Evolutionary conservation across 805 yeast species (phyloP).

Genomic region (Candida corydali): DNA sequence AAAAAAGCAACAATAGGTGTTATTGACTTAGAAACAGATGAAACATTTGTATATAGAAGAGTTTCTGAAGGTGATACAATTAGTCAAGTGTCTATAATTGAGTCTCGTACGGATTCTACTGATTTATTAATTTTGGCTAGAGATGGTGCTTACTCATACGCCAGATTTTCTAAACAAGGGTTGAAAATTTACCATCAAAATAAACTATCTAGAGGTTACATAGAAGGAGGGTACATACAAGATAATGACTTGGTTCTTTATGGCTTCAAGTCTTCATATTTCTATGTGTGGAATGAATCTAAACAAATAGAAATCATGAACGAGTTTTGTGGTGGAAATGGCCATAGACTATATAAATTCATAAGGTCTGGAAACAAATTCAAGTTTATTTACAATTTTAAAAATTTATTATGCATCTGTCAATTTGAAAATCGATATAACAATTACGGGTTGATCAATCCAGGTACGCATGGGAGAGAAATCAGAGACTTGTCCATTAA

Average conservation of each 20-base stretch:
- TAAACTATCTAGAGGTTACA: constrained; percentile 66
- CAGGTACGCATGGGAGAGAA: constrained; percentile 91
- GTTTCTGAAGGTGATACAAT: constrained; percentile 65
- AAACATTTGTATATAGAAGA: constrained; percentile 36
- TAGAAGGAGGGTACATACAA: constrained; percentile 66
- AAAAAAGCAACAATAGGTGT: constrained; percentile 64
- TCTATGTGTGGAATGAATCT: constrained; percentile 81
- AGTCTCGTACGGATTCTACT: constrained; percentile 12
- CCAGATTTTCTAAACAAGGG: constrained; percentile 13
- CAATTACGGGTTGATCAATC: constrained; percentile 28
- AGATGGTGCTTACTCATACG: constrained; percentile 60
- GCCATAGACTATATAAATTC: constrained; percentile 76
- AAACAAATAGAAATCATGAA: constrained; percentile 63
- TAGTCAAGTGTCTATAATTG: constrained; percentile 47
- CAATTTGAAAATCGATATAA: constrained; percentile 12
- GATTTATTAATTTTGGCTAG: constrained; percentile 49
- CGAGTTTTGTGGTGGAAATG: constrained; percentile 80
- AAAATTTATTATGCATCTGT: constrained; percentile 34
- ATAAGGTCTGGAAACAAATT: constrained; percentile 18
- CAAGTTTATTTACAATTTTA: constrained; percentile 54
- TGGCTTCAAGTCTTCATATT: constrained; percentile 79
- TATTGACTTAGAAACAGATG: constrained; percentile 36
- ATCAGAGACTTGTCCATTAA: constrained; percentile 68
- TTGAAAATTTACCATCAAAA: constrained; percentile 46
- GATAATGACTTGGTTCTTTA: constrained; percentile 48